A percentile compares a stretch with the other conserved stretches of the same genome.
phyloP scores from a whole-genome alignment of 768 basidiomycete genomes.

The Podaxis mareebaensis region DNA sequence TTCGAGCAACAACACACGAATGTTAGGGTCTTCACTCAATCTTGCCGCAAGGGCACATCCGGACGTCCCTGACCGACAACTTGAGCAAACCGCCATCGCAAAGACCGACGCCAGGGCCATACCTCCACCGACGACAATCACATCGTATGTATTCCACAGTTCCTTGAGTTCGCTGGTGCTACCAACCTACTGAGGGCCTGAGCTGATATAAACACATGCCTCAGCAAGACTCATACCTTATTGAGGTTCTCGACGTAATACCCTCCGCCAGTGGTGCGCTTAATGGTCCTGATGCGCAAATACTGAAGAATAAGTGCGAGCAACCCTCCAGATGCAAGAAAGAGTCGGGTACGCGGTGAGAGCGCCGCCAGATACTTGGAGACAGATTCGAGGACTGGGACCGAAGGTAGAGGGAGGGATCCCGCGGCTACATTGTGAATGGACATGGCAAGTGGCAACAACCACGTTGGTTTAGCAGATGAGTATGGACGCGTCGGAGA shows the following conservation, averaged over 20 bases:
- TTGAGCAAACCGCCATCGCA: background rate
- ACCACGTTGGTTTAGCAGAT: background rate
- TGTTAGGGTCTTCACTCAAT: conserved; percentile 52
- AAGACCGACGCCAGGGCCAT: background rate
- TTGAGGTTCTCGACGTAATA: conserved; percentile 2
- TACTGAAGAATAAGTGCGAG: conserved; percentile 10
- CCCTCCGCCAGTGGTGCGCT: background rate
- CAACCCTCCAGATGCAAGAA: conserved; percentile 12
- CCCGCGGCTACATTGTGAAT: conserved; percentile 1
- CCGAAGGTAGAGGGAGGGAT: background rate
- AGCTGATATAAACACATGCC: background rate
- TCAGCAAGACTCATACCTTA: background rate
- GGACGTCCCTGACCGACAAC: conserved; percentile 46
- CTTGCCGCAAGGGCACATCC: conserved; percentile 64
- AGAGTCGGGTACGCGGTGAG: background rate
- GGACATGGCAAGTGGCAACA: background rate
- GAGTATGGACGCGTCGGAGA: background rate
- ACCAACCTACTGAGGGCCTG: conserved; percentile 2
- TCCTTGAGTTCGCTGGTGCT: conserved; percentile 5
- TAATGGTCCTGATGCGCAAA: background rate
- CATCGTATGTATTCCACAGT: conserved; percentile 37
- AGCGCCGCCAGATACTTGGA: background rate
- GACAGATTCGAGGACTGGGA: background rate
- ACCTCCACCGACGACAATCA: conserved; percentile 61
- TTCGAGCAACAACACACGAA: conserved; percentile 61